phyloP scores from a whole-genome alignment of 2,329 filamentous ascomycete genomes.

The Zymoseptoria brevis region DNA sequence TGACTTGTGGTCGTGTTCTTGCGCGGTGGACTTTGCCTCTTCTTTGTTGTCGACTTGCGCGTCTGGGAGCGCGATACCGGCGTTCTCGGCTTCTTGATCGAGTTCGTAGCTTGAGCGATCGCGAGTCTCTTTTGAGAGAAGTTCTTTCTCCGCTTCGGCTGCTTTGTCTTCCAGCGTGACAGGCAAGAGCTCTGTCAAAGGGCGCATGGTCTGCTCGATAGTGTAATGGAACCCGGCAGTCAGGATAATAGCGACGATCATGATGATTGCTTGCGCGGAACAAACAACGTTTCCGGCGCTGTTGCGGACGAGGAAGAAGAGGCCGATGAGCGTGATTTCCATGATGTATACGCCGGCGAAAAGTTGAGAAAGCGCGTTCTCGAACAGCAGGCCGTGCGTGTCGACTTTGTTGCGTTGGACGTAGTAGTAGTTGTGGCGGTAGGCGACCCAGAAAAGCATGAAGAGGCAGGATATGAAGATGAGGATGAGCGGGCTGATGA shows the following conservation, averaged over 20 bases:
- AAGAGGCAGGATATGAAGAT: conserved; percentile 90
- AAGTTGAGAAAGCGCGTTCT: conserved; percentile 81
- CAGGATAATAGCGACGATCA: conserved; percentile 64
- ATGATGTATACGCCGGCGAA: conserved; percentile 91
- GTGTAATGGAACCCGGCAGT: conserved; percentile 70
- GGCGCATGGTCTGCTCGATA: conserved; percentile 72
- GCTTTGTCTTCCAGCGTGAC: conserved; percentile 93
- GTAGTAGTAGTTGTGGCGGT: conserved; percentile 91
- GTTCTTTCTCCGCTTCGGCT: conserved; percentile 50
- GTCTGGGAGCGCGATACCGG: not conserved
- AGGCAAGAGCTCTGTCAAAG: conserved; percentile 75
- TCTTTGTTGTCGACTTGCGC: conserved; percentile 44
- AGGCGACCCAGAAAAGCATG: conserved; percentile 77
- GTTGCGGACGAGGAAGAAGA: conserved; percentile 72
- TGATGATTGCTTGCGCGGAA: conserved; percentile 66
- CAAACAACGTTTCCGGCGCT: conserved; percentile 47
- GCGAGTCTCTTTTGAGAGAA: not conserved
- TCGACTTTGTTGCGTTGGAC: conserved; percentile 80
- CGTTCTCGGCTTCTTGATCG: not conserved
- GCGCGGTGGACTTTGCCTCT: conserved; percentile 36
- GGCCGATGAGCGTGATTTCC: conserved; percentile 76
- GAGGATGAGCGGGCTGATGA: conserved; percentile 79
- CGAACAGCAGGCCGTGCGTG: conserved; percentile 83
- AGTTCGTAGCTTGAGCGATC: not conserved
- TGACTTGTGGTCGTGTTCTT: not conserved